Conservation (phyloP, 768 basidiomycete species). For the Lactarius psammicola region DNA sequence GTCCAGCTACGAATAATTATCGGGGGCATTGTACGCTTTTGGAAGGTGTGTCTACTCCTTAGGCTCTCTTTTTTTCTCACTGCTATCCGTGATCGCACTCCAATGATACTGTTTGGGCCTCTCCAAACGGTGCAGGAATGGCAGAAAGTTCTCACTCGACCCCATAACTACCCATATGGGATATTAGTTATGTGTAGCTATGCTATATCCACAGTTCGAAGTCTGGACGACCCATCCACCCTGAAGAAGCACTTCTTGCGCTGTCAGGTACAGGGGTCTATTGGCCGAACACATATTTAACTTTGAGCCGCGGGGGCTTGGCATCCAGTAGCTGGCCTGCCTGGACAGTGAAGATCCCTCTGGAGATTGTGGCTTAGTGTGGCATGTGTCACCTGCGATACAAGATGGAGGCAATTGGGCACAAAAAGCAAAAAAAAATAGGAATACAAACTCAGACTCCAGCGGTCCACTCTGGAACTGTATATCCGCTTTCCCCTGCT, state of each 20-base stretch:
- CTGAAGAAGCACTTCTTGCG: neutral
- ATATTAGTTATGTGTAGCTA: neutral
- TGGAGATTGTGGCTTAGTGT: neutral
- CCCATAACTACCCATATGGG: neutral
- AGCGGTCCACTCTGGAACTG: neutral
- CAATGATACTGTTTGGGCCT: neutral
- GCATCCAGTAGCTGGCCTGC: neutral
- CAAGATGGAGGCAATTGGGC: neutral
- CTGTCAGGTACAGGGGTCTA: neutral
- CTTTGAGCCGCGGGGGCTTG: slow-evolving; percentile 10
- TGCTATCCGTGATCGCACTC: neutral
- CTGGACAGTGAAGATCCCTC: neutral
- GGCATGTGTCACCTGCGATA: neutral
- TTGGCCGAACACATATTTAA: neutral
- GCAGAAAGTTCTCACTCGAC: neutral
- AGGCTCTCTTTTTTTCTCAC: neutral
- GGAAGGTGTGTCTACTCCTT: neutral
- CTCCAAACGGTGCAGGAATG: neutral
- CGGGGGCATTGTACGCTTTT: slow-evolving; percentile 4
- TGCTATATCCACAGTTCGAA: neutral
- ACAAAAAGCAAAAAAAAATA: neutral
- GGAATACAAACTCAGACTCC: slow-evolving; percentile 14
- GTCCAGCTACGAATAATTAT: neutral
- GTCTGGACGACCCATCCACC: neutral
- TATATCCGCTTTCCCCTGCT: neutral